Conservation (phyloP, 306 rosid species). For the Hylodesmum podocarpum region DNA sequence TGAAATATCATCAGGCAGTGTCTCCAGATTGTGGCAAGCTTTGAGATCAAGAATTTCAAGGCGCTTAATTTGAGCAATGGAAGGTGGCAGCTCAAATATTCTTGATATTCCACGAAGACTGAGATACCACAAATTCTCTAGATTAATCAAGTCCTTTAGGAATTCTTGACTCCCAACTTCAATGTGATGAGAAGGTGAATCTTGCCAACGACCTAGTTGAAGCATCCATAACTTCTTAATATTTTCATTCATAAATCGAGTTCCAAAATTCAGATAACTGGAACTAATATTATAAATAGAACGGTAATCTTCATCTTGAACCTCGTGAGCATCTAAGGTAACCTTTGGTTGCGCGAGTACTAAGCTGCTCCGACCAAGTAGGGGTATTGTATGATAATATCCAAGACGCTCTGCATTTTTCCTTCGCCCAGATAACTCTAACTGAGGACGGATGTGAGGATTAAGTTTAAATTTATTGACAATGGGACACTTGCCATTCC, state of each 20-base stretch:
- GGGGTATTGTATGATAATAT: too few species aligned
- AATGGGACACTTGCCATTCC: not conserved
- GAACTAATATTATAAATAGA: too few species aligned
- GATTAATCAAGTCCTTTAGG: not conserved
- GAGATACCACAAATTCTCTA: not conserved
- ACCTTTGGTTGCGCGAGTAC: not conserved
- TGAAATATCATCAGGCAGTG: conserved; percentile 27
- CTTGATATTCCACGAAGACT: conserved; percentile 26
- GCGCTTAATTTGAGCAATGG: not conserved
- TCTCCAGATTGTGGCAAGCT: conserved; percentile 33
- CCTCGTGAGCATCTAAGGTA: not conserved
- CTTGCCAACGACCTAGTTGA: conserved; percentile 29
- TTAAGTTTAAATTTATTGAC: not conserved
- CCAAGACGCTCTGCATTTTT: too few species aligned
- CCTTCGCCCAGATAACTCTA: too few species aligned
- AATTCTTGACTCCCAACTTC: not conserved
- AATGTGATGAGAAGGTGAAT: not conserved
- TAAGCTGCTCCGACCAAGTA: too few species aligned
- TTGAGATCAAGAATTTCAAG: conserved; percentile 27
- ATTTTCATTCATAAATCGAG: too few species aligned
- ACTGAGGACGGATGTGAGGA: conserved; percentile 18
- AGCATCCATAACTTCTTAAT: too few species aligned
- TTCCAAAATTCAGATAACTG: too few species aligned
- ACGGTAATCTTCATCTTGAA: too few species aligned
- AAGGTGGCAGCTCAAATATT: not conserved